A percentile compares a stretch with the other conserved stretches of the same genome.
Evolutionary conservation across 202 grass and related monocot genomes (phyloP).

Genomic region (Miscanthus sacchariflorus): DNA sequence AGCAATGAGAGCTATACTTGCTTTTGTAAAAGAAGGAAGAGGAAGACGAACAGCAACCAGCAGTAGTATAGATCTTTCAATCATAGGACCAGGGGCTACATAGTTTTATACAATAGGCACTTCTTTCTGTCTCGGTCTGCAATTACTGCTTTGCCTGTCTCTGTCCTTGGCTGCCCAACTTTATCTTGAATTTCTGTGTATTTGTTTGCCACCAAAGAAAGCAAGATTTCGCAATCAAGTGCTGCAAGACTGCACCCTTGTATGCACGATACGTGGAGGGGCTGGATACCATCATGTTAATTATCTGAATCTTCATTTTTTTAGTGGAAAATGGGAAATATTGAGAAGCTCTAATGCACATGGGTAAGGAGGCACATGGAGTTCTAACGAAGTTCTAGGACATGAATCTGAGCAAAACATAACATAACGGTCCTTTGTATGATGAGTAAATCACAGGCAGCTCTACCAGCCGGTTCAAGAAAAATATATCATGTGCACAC

Average conservation of each 20-base stretch:
- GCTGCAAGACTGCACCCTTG: conserved; percentile 26
- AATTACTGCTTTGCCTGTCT: conserved; percentile 55
- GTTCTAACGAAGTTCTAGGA: neutral
- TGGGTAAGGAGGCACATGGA: neutral
- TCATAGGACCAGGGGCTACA: conserved; percentile 49
- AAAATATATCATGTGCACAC: too few species aligned
- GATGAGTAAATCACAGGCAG: too few species aligned
- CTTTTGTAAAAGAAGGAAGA: conserved; percentile 52
- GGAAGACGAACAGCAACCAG: conserved; percentile 11
- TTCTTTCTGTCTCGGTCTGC: conserved; percentile 62
- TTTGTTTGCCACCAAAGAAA: conserved; percentile 59
- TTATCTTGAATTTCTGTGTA: conserved; percentile 55
- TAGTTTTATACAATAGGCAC: conserved; percentile 57
- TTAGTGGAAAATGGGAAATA: too few species aligned
- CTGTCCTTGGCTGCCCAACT: conserved; percentile 55
- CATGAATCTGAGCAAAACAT: neutral
- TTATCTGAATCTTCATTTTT: neutral
- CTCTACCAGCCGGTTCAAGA: too few species aligned
- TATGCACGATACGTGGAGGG: conserved; percentile 45
- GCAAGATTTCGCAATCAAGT: conserved; percentile 53
- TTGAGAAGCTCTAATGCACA: neutral
- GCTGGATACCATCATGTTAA: conserved; percentile 1
- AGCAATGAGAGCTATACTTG: conserved; percentile 63
- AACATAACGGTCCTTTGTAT: neutral
- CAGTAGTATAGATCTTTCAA: conserved; percentile 50